Base-by-base conservation (phyloP, 441 rosid genomes). In the Heliophila coronopifolia region DNA sequence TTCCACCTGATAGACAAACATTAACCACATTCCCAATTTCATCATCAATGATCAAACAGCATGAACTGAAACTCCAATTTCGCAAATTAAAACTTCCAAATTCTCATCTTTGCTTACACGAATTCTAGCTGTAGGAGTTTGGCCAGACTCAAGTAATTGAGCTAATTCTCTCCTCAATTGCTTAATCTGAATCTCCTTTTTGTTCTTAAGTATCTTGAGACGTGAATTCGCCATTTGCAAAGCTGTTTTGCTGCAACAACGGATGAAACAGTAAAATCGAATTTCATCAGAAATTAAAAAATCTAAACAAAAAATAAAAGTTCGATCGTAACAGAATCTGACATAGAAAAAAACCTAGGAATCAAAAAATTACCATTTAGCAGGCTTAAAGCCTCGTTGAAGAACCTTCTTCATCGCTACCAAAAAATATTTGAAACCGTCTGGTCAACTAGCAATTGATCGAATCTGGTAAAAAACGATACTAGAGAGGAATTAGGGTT, bases 81-180 rank as follows among this genome's bases (percentile, higher is more conserved):
- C 14, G 26, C 22, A 7, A 23, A 3, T 12, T 11, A 12, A 7
- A 20, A 41, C 11, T 27, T 12, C 32, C 43, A 46, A 36, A 8
- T 13, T 23, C 6, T 3, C 32, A 41, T n/a, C n/a, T n/a, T 9
- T 20, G 15, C 10, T 37, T 65, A 86, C 98, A 55, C 95, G 77
- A 66, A 91, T 84, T 61, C 87, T 63, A 24, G 98, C 98, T 16
- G 82, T 86, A 72, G 69, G 88, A 7, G 79, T 88, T n/a, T 84
- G 75, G 3, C 94, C 96, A 34, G 91, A 62, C 33, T 83, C 85
- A 0, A 91, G 83, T 69, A 91, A 74, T 44, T 75, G 82, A 25
- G 95, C 86, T 67, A 91, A 70, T 54, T 91, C 98, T 61, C 81
- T 76, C 74, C 74, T 79, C 39, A 84, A 50, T 34, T 83, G 94